phyloP scores from a whole-genome alignment of 2,329 filamentous ascomycete genomes.

The Epichloe sp. region DNA sequence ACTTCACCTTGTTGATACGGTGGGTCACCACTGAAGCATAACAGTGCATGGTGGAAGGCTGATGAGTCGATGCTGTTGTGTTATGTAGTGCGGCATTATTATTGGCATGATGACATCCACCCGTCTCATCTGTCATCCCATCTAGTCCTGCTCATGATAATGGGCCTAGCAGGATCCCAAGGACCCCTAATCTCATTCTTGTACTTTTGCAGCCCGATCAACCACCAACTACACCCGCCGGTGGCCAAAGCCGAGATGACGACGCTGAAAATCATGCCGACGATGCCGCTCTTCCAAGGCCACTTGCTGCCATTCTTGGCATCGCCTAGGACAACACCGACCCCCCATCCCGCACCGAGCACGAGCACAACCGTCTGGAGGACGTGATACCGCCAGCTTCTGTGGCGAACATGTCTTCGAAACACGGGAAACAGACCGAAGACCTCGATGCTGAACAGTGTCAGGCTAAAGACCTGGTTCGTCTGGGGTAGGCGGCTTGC shows the following conservation, averaged over 20 bases:
- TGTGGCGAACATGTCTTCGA: slow-evolving; percentile 70
- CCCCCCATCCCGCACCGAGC: slow-evolving; percentile 63
- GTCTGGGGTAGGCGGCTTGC: slow-evolving; percentile 81
- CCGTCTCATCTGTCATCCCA: slow-evolving; percentile 27
- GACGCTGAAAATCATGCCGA: slow-evolving; percentile 67
- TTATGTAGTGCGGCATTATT: too few relatives aligned
- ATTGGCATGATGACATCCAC: too few relatives aligned
- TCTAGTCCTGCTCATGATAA: slow-evolving; percentile 57
- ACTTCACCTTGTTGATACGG: too few relatives aligned
- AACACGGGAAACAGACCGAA: slow-evolving; percentile 98
- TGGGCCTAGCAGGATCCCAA: slow-evolving; percentile 88
- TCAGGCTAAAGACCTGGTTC: slow-evolving; percentile 87
- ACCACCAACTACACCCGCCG: slow-evolving; percentile 94
- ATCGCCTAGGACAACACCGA: slow-evolving; percentile 49
- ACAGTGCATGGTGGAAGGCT: too few relatives aligned
- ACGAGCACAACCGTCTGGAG: slow-evolving; percentile 64
- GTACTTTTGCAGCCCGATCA: slow-evolving; percentile 94
- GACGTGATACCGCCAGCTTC: slow-evolving; percentile 72
- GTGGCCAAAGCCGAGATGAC: slow-evolving; percentile 64
- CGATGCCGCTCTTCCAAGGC: slow-evolving; percentile 43
- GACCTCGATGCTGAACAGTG: slow-evolving; percentile 91
- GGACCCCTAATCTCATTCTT: slow-evolving; percentile 98
- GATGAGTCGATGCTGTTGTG: too few relatives aligned
- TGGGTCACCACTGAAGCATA: too few relatives aligned
- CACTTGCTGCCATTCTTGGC: slow-evolving; percentile 26